phyloP scores from a whole-genome alignment of 1,139 yeast species.

The Chernovozyma aurita region DNA sequence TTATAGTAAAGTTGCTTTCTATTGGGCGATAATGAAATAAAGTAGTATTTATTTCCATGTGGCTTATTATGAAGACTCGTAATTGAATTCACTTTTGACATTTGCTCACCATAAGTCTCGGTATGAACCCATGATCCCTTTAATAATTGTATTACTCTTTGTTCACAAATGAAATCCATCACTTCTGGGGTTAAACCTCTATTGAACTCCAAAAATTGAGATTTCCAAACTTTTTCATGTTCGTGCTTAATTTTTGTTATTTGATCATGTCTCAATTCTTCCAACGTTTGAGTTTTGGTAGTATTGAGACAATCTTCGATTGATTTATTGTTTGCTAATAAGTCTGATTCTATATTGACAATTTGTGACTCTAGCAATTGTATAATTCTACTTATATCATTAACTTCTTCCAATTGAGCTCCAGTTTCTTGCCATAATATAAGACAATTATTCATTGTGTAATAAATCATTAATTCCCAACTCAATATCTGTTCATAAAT shows the following conservation, averaged over 20 bases:
- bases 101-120: slow-evolving; percentile 51
- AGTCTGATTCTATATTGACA: slow-evolving; percentile 26
- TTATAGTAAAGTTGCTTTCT: slow-evolving; percentile 59
- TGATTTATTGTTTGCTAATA: slow-evolving; percentile 18
- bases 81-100: slow-evolving; percentile 25
- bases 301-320: slow-evolving; percentile 44
- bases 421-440: slow-evolving; percentile 67
- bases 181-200: slow-evolving; percentile 54
- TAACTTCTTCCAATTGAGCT: slow-evolving; percentile 40
- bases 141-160: slow-evolving; percentile 65
- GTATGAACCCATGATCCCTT: slow-evolving; percentile 85
- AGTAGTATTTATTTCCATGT: slow-evolving; percentile 37
- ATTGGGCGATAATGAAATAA: slow-evolving; percentile 68
- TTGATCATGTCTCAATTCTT: slow-evolving; percentile 54
- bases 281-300: slow-evolving; percentile 42
- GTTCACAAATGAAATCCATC: slow-evolving; percentile 72
- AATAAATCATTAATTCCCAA: slow-evolving; percentile 54
- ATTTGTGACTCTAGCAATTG: slow-evolving; percentile 33
- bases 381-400: slow-evolving; percentile 49
- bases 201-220: slow-evolving; percentile 45
- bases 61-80: slow-evolving; percentile 16
- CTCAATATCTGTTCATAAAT: slow-evolving; percentile 45
- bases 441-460: slow-evolving; percentile 53
- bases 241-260: slow-evolving; percentile 37
- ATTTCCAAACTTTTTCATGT: slow-evolving; percentile 30